Evolutionary conservation across 768 basidiomycete genomes (phyloP).

Genomic region (Omphalotus guepiniiformis): DNA sequence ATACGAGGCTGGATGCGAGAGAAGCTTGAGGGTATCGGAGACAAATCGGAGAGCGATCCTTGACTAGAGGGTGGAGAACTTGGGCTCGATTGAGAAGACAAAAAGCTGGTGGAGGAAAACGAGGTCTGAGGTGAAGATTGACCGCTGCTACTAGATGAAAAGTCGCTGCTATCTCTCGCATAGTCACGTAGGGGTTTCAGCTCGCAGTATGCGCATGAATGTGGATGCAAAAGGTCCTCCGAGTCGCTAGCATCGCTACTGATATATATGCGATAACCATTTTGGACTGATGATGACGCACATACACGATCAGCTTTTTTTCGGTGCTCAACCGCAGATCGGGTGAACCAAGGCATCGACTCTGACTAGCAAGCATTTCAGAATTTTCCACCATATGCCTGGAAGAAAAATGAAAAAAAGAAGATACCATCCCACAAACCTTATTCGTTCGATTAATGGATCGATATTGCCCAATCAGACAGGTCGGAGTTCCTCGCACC

Average conservation of each 20-base stretch:
- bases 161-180: neutral
- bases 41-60: slow-evolving; percentile 30
- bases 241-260: neutral
- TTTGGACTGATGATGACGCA: neutral
- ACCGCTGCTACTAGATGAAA: slow-evolving; percentile 8
- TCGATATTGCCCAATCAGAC: too few species aligned
- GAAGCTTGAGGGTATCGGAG: slow-evolving; percentile 33
- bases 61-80: slow-evolving; percentile 43
- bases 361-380: neutral
- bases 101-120: slow-evolving; percentile 17
- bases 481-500: too few species aligned
- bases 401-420: too few species aligned
- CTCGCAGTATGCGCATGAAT: too few species aligned
- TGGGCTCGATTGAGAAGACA: slow-evolving; percentile 38
- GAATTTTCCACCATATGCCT: too few species aligned
- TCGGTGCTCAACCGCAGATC: neutral
- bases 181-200: too few species aligned
- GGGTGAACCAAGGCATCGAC: neutral
- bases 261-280: neutral
- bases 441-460: too few species aligned
- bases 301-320: neutral
- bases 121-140: slow-evolving; percentile 9
- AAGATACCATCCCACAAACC: too few species aligned
- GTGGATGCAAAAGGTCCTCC: neutral
- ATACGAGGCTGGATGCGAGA: slow-evolving; percentile 46